Percentiles rank a stretch among this genome's conserved stretches.
These are phyloP conservation scores for Jatropha curcas DNA, from an alignment of 345 rosid genomes.

Conservation along the genomic window DNA sequence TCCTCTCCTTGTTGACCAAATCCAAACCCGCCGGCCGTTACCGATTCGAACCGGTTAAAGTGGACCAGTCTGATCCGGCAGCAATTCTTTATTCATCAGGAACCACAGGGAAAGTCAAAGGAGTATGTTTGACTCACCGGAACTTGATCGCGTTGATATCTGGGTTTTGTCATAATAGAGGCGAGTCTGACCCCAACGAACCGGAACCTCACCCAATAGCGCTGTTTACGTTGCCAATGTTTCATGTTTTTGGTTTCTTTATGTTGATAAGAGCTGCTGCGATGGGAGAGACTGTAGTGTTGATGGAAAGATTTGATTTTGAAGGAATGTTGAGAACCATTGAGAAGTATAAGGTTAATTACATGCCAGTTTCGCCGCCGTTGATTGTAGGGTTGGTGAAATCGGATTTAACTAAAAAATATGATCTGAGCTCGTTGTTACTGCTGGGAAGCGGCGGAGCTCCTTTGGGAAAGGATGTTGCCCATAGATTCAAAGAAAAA, in stretches of 20 bases:
- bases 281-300: conserved; percentile 43
- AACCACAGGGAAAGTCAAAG: conserved; percentile 76
- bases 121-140: conserved; percentile 65
- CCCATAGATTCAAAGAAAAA: conserved; percentile 62
- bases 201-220: conserved; percentile 43
- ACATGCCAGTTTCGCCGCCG: conserved; percentile 85
- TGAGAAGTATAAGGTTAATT: conserved; percentile 55
- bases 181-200: not conserved
- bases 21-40: not conserved
- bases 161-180: conserved; percentile 33
- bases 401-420: conserved; percentile 62
- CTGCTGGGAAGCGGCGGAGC: conserved; percentile 74
- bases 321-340: conserved; percentile 39
- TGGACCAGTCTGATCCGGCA: conserved; percentile 64
- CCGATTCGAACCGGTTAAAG: conserved; percentile 19
- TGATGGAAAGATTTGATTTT: conserved; percentile 50
- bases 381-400: conserved; percentile 63
- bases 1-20: conserved; percentile 44
- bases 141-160: conserved; percentile 65
- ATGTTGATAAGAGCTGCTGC: conserved; percentile 36
- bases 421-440: conserved; percentile 63
- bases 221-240: conserved; percentile 48
- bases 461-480: conserved; percentile 72
- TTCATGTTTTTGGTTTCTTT: conserved; percentile 50
- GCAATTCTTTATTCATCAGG: conserved; percentile 81